Conservation (phyloP, 1,284 basidiomycete genomes). For the Cryptococcus sp. region DNA sequence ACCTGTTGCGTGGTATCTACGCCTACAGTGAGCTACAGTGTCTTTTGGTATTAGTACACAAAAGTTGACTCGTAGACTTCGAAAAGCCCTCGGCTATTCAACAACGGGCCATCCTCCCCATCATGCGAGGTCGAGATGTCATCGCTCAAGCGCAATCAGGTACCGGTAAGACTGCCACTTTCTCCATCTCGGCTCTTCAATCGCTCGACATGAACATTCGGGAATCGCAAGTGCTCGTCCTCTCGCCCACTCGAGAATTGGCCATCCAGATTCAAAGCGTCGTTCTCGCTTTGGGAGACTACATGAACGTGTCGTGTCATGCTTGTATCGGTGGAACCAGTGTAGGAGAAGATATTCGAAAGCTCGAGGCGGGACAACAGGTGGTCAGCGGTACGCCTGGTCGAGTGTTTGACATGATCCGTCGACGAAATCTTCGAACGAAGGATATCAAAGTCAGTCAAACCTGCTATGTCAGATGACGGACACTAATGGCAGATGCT, state of each 20-base stretch:
- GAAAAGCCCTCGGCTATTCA: constrained; percentile 99
- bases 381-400: constrained; percentile 97
- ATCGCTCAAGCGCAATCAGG: constrained; percentile 99
- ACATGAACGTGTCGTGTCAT: constrained; percentile 99
- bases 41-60: too few species aligned
- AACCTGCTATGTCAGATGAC: too few species aligned
- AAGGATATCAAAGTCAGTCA: constrained; percentile 77
- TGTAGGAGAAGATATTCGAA: constrained; percentile 96
- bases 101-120: constrained; percentile 93
- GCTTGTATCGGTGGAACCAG: constrained; percentile 98
- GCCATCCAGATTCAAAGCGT: constrained; percentile 99
- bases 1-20: constrained; percentile 93
- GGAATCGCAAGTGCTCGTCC: constrained; percentile 93
- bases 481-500: constrained; percentile 60
- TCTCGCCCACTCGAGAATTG: constrained; percentile 90
- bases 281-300: constrained; percentile 92
- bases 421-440: constrained; percentile 84
- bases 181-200: constrained; percentile 88
- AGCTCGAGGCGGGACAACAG: constrained; percentile 96
- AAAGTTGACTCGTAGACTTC: constrained; percentile 60
- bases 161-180: constrained; percentile 99
- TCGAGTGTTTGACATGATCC: constrained; percentile 99
- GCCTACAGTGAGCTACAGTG: constrained; percentile 99
- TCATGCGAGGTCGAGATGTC: constrained; percentile 90
- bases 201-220: constrained; percentile 90